phyloP scores from a whole-genome alignment of 2,329 filamentous ascomycete species.

The Penicillium palitans region DNA sequence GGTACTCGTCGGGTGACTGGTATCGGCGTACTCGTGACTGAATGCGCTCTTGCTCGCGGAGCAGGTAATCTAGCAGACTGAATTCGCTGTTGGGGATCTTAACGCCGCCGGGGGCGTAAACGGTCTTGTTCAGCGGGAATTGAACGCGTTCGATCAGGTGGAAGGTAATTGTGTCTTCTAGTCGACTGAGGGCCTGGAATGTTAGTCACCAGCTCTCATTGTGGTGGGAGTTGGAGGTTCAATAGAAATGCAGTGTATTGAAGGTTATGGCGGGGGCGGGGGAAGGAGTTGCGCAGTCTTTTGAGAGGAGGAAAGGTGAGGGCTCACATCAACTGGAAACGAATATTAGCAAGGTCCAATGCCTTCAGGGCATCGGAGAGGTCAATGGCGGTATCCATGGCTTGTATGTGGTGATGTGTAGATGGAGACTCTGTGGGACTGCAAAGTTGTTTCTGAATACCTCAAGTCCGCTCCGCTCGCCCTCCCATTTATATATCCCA shows the following conservation, averaged over 20 bases:
- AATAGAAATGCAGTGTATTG: neutral
- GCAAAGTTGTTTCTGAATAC: conserved; percentile 15
- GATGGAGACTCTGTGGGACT: conserved; percentile 11
- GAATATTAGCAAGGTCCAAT: conserved; percentile 85
- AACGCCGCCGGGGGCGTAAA: conserved; percentile 81
- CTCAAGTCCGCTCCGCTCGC: neutral
- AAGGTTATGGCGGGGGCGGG: conserved; percentile 16
- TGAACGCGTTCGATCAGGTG: conserved; percentile 97
- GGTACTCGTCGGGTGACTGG: conserved; percentile 94
- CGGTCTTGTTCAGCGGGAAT: conserved; percentile 85
- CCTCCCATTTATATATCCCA: neutral
- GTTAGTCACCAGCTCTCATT: conserved; percentile 9
- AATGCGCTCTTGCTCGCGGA: conserved; percentile 82
- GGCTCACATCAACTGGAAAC: conserved; percentile 85
- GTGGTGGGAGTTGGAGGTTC: neutral
- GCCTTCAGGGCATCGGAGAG: conserved; percentile 81
- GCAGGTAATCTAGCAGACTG: conserved; percentile 92
- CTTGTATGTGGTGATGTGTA: conserved; percentile 12
- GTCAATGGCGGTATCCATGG: conserved; percentile 89
- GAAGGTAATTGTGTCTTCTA: conserved; percentile 97
- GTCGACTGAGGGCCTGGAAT: conserved; percentile 60
- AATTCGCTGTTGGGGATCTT: conserved; percentile 70
- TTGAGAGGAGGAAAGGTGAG: neutral
- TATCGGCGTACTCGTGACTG: conserved; percentile 93
- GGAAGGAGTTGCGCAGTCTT: neutral